Evolutionary conservation across 805 yeast genomes (phyloP).

Genomic region (Candida hispaniensis): DNA sequence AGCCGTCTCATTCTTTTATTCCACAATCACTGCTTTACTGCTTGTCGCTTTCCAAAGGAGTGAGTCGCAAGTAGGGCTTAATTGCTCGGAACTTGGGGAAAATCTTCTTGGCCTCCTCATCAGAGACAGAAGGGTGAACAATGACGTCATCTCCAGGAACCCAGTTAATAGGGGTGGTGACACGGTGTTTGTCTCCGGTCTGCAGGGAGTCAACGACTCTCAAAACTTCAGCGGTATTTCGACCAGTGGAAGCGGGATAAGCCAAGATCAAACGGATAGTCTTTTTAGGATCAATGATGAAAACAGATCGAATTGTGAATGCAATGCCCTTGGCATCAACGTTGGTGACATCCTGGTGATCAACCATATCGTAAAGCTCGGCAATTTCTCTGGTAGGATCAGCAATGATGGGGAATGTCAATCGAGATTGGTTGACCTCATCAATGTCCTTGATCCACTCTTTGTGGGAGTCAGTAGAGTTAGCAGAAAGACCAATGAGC

Average conservation of each 20-base stretch:
- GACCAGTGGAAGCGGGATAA: conserved; percentile 91
- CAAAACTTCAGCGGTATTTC: conserved; percentile 88
- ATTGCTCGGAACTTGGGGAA: conserved; percentile 83
- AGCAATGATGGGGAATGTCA: conserved; percentile 84
- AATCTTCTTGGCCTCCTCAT: conserved; percentile 72
- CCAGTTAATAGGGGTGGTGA: conserved; percentile 94
- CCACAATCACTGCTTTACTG: too few species aligned
- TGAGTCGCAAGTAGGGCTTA: conserved; percentile 85
- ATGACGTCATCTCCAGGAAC: conserved; percentile 84
- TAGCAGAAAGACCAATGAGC: conserved; percentile 84
- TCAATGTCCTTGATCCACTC: conserved; percentile 91
- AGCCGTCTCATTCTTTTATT: too few species aligned
- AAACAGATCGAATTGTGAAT: conserved; percentile 87
- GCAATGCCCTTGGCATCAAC: conserved; percentile 63
- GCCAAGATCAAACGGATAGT: conserved; percentile 78
- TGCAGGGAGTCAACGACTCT: conserved; percentile 88
- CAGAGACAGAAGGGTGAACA: conserved; percentile 79
- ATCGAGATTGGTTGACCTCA: conserved; percentile 67
- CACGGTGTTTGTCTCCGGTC: conserved; percentile 73
- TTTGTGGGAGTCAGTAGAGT: conserved; percentile 70
- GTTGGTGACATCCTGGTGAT: conserved; percentile 74
- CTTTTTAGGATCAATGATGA: conserved; percentile 84
- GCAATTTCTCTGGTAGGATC: conserved; percentile 81
- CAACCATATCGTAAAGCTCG: conserved; percentile 74
- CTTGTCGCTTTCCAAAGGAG: too few species aligned